Evolutionary conservation across 805 yeast species (phyloP), one percentile per base, ranked within the genome.

Genomic region (Metschnikowia henanensis): DNA sequence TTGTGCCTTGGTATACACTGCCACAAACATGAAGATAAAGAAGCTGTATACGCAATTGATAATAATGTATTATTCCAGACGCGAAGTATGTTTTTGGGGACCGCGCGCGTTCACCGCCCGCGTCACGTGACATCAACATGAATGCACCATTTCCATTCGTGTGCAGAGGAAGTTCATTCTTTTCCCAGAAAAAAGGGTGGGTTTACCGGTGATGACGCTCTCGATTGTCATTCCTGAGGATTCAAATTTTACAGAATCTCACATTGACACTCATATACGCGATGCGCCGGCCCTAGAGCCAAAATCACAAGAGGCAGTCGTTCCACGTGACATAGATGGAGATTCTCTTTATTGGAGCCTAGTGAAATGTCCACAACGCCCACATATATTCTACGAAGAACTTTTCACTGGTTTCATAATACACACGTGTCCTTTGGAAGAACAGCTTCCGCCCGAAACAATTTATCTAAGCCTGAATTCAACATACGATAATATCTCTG

Each of bases 311-410:
- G n/a, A n/a, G n/a, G n/a, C n/a, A 8, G 33, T n/a, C 9, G 30
- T 2, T 30, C 35, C 41, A 31, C 41, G 31, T 38, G 41, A 29
- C 26, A 23, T 34, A 5, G 47, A 46, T 29, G 20, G 41, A 26
- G 40, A 30, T 13, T 13, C 43, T 17, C 35, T 49, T 23, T 38
- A 41, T 45, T 29, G 32, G 41, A 33, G 34, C 6, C 43, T 39
- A 15, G 10, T 12, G n/a, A 18, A 18, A 16, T 16, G 28, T 22
- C 16, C 32, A 5, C n/a, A 10, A 16, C 41, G 53, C 7, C 30
- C 32, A 23, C 18, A 62, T 17, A 53, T 61, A 17, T 68, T 65
- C 41, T 64, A 59, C 45, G 70, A 66, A 39, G 73, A 68, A 41
- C 35, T 49, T 3, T 50, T 65, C 23, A 39, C 44, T 10, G 71